These are phyloP conservation scores for Stagonosporopsis cucurbitacearum DNA, from an alignment of 2,329 filamentous ascomycete genomes.

Conservation along the genomic window DNA sequence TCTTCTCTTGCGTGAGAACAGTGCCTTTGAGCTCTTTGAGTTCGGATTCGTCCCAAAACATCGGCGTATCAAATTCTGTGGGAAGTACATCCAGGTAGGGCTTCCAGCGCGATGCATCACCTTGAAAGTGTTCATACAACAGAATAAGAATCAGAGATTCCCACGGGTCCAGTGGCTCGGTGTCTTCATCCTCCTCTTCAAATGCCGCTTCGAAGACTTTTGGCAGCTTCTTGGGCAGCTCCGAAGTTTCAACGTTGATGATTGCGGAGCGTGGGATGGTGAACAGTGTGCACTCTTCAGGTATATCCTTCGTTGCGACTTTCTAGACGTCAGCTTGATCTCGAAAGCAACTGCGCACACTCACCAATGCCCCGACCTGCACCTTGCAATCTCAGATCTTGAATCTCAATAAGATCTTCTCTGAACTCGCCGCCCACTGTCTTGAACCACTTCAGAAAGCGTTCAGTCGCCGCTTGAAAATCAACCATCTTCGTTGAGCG, in stretches of 20 bases:
- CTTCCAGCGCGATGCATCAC: conserved; percentile 30
- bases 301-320: conserved; percentile 27
- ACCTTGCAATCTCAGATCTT: conserved; percentile 26
- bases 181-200: conserved; percentile 25
- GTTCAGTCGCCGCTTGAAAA: conserved; percentile 25
- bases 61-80: conserved; percentile 29
- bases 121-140: conserved; percentile 31
- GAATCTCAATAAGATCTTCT: conserved; percentile 30
- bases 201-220: conserved; percentile 21
- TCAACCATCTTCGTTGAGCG: conserved; percentile 17
- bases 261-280: conserved; percentile 31
- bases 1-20: conserved; percentile 28
- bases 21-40: conserved; percentile 30
- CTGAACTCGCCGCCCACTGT: conserved; percentile 28
- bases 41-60: conserved; percentile 30
- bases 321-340: background rate
- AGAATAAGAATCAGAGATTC: conserved; percentile 30
- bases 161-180: conserved; percentile 29
- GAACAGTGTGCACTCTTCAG: conserved; percentile 28
- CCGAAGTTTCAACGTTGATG: conserved; percentile 30
- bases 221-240: conserved; percentile 24
- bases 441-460: conserved; percentile 31
- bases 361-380: conserved; percentile 34
- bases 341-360: background rate
- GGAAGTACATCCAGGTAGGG: conserved; percentile 32